These are phyloP conservation scores for Helichrysum umbraculigerum DNA, from an alignment of 129 eudicot species.

Conservation along the genomic window DNA sequence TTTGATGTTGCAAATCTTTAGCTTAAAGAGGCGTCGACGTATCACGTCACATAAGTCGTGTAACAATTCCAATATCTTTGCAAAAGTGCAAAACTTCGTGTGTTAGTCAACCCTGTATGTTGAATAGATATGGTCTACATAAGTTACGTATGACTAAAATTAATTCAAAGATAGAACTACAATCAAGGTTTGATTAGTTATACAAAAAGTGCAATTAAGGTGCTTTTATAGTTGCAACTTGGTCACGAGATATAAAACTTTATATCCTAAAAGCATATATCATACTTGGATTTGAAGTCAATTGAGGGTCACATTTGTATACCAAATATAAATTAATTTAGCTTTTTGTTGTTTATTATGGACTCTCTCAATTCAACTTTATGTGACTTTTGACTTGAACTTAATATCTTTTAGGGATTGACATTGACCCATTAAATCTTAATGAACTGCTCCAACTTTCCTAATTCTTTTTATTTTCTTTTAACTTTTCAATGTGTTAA, in stretches of 20 bases:
- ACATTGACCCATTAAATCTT: slow-evolving; percentile 26
- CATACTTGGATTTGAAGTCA: slow-evolving; percentile 32
- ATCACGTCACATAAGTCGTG: not conserved
- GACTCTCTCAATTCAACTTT: slow-evolving; percentile 31
- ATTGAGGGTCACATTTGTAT: slow-evolving; percentile 44
- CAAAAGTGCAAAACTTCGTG: no score
- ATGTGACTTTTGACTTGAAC: slow-evolving; percentile 39
- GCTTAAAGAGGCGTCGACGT: not conserved
- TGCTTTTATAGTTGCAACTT: slow-evolving; percentile 35
- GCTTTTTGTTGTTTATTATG: slow-evolving; percentile 32
- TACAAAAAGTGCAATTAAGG: slow-evolving; percentile 1
- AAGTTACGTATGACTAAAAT: not conserved
- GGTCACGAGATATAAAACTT: slow-evolving; percentile 25
- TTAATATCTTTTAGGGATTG: slow-evolving; percentile 21
- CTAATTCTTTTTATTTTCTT: not conserved
- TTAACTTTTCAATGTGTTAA: no score
- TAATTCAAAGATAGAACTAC: slow-evolving; percentile 14
- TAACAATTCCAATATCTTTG: not conserved
- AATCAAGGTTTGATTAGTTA: slow-evolving; percentile 25
- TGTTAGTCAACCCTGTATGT: not conserved
- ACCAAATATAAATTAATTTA: not conserved
- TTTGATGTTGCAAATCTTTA: not conserved
- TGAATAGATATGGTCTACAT: not conserved
- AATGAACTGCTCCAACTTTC: not conserved
- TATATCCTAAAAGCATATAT: slow-evolving; percentile 11